Conservation (phyloP, 1,139 yeast genomes). For the Blastobotrys illinoisensis region DNA sequence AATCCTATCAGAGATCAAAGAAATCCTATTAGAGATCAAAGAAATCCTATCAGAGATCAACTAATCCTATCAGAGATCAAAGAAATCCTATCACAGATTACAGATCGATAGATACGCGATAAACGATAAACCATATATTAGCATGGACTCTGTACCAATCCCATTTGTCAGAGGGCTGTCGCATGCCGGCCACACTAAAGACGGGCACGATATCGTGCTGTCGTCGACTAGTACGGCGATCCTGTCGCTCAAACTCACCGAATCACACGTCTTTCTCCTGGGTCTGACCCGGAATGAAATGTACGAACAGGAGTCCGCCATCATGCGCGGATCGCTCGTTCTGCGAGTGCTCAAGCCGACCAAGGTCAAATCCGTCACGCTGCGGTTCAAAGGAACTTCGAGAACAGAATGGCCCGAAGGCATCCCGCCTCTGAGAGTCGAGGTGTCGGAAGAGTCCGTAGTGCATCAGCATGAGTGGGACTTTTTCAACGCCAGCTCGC, state of each 20-base stretch:
- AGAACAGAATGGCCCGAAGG: slow-evolving; percentile 99
- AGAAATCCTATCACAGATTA: too few species aligned
- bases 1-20: too few species aligned
- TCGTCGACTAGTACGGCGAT: not conserved
- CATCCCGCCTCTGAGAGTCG: slow-evolving; percentile 79
- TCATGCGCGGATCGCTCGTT: slow-evolving; percentile 77
- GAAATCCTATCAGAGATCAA: too few species aligned
- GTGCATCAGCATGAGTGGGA: slow-evolving; percentile 88
- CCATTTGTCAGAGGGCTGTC: not conserved
- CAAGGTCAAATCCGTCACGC: slow-evolving; percentile 62
- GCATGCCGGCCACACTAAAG: not conserved
- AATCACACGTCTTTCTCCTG: slow-evolving; percentile 70
- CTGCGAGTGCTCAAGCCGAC: slow-evolving; percentile 68
- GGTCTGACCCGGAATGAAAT: slow-evolving; percentile 71
- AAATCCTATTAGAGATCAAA: too few species aligned
- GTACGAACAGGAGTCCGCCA: slow-evolving; percentile 67
- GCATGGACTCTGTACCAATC: not conserved
- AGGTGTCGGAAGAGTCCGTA: slow-evolving; percentile 58
- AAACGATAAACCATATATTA: too few species aligned
- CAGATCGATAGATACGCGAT: too few species aligned
- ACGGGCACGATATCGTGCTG: not conserved
- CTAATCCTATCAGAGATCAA: too few species aligned
- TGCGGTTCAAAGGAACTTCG: slow-evolving; percentile 65
- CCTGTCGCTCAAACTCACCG: slow-evolving; percentile 47
- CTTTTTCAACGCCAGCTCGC: slow-evolving; percentile 51